Conservation (phyloP, 148 eudicot species). For the Nyssa sinensis region DNA sequence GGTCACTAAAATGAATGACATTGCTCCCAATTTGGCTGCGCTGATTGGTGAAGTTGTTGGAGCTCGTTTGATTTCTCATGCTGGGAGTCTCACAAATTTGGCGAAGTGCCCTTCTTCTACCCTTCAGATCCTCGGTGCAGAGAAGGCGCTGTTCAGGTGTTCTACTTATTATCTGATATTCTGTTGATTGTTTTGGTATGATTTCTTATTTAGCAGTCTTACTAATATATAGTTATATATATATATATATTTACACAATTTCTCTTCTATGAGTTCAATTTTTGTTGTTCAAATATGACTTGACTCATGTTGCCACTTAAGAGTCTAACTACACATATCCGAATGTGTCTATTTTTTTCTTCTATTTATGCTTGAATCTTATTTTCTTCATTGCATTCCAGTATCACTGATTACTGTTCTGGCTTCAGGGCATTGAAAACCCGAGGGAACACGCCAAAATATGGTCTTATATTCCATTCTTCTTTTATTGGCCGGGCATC, state of each 20-base stretch:
- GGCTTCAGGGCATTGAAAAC: conserved; percentile 96
- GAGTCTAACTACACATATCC: background rate
- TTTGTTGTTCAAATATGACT: background rate
- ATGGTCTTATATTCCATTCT: conserved; percentile 95
- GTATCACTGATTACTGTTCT: background rate
- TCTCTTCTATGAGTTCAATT: no score
- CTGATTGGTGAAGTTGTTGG: conserved; percentile 97
- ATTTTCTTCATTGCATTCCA: background rate
- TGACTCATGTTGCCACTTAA: background rate
- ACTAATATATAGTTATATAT: no score
- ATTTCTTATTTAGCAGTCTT: no score
- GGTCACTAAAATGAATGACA: conserved; percentile 86
- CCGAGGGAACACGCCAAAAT: conserved; percentile 91
- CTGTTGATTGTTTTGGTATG: background rate
- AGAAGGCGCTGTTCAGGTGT: conserved; percentile 95
- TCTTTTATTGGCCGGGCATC: conserved; percentile 99
- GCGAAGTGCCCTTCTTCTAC: conserved; percentile 99
- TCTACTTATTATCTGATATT: background rate
- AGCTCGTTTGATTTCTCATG: conserved; percentile 95
- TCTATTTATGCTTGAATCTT: background rate
- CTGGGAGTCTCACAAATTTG: conserved; percentile 95
- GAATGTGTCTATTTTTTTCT: background rate
- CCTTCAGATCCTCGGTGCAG: conserved; percentile 96
- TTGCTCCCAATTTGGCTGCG: conserved; percentile 95
- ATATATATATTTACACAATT: no score